Percentiles rank a stretch among this genome's conserved stretches.
Conservation (phyloP, 1,284 basidiomycete genomes). For the Apiotrichum montevideense region DNA sequence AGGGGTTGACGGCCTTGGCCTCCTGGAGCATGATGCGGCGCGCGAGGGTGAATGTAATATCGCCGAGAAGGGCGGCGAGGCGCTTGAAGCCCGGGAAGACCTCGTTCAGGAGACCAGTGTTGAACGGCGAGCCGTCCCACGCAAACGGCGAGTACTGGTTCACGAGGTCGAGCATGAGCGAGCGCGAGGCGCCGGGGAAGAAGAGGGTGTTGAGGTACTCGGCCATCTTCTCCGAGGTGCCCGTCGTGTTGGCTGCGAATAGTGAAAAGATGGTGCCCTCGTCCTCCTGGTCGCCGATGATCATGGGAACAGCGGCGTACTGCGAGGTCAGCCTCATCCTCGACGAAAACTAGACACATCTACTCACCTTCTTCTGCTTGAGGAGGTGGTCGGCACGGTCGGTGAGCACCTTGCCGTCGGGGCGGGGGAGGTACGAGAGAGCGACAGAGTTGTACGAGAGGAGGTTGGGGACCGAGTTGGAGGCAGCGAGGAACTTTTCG, state of each 20-base stretch:
- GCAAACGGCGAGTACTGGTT: constrained; percentile 24
- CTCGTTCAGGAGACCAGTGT: constrained; percentile 15
- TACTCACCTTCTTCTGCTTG: not conserved
- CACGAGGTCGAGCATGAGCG: constrained; percentile 20
- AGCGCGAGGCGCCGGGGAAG: constrained; percentile 14
- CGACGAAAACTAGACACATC: too few relatives aligned
- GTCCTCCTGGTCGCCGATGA: constrained; percentile 24
- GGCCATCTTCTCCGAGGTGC: constrained; percentile 12
- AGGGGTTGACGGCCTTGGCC: constrained; percentile 3
- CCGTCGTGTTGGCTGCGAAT: constrained; percentile 27
- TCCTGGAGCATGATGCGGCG: constrained; percentile 12
- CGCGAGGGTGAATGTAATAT: constrained; percentile 12
- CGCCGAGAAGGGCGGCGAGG: constrained; percentile 13
- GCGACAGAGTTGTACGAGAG: constrained; percentile 14
- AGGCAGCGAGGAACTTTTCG: constrained; percentile 8
- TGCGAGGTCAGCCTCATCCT: too few relatives aligned
- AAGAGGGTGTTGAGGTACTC: constrained; percentile 23
- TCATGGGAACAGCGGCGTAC: constrained; percentile 16
- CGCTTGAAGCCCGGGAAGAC: constrained; percentile 19
- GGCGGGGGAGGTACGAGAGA: constrained; percentile 52
- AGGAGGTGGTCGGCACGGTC: constrained; percentile 42
- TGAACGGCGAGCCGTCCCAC: constrained; percentile 19
- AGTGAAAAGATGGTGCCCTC: constrained; percentile 15
- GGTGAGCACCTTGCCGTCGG: constrained; percentile 53
- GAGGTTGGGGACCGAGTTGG: constrained; percentile 12